These are phyloP conservation scores for Pseudoneurospora amorphoporcata DNA, from an alignment of 495 filamentous ascomycete species.

Conservation along the genomic window DNA sequence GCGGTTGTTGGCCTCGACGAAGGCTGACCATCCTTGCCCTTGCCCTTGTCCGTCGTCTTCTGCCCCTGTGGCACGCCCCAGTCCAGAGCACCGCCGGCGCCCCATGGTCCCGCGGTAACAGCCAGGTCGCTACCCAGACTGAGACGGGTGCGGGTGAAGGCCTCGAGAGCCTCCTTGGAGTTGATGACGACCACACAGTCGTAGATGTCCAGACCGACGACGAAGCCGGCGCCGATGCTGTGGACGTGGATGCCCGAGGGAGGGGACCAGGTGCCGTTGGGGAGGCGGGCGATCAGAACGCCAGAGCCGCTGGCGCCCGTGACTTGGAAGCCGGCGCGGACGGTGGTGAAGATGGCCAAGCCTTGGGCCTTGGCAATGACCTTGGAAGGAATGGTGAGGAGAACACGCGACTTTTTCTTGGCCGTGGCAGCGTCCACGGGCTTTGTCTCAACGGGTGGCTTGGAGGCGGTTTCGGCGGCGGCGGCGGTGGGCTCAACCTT, in stretches of 20 bases:
- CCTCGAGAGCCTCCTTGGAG: conserved; percentile 57
- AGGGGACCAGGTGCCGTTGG: conserved; percentile 66
- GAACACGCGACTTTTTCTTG: conserved; percentile 14
- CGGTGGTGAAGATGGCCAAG: conserved; percentile 73
- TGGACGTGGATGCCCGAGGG: conserved; percentile 68
- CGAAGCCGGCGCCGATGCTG: conserved; percentile 64
- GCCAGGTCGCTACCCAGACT: conserved; percentile 68
- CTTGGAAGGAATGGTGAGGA: conserved; percentile 64
- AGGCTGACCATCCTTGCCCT: conserved; percentile 2
- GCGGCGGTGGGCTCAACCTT: no score
- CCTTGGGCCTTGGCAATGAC: conserved; percentile 69
- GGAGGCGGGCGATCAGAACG: conserved; percentile 56
- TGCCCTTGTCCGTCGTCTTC: not conserved
- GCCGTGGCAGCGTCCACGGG: conserved; percentile 6
- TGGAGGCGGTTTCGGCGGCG: not conserved
- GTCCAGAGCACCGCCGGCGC: conserved; percentile 59
- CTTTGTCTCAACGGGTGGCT: not conserved
- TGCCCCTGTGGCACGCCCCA: conserved; percentile 17
- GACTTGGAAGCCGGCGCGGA: conserved; percentile 70
- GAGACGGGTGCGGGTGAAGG: conserved; percentile 61
- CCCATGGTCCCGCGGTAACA: conserved; percentile 63
- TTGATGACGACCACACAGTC: conserved; percentile 81
- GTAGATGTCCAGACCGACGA: conserved; percentile 74
- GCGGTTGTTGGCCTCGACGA: not conserved
- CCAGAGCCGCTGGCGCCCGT: conserved; percentile 70